phyloP scores from a whole-genome alignment of 345 rosid species.

The Eucalyptus tenuipes region DNA sequence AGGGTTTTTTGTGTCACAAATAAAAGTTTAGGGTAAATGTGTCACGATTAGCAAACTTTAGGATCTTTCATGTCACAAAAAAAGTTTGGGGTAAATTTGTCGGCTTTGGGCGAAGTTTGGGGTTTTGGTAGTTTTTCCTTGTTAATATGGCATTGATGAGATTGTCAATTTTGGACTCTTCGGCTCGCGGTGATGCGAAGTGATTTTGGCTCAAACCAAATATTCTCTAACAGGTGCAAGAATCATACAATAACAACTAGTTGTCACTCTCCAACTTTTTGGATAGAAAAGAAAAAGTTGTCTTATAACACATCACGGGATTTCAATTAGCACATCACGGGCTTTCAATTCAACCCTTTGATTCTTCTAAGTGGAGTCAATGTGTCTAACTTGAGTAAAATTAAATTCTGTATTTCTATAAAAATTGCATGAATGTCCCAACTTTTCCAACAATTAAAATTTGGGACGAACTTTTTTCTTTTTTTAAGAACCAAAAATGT shows the following conservation, averaged over 20 bases:
- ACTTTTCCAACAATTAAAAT: neutral
- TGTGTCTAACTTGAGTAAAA: too few species aligned
- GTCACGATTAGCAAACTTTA: too few species aligned
- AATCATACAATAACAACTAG: neutral
- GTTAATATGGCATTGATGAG: neutral
- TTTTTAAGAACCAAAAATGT: neutral
- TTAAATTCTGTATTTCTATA: neutral
- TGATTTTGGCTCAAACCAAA: neutral
- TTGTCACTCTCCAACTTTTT: neutral
- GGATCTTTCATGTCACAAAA: too few species aligned
- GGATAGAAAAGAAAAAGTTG: neutral
- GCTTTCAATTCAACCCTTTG: too few species aligned
- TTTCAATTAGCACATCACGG: too few species aligned
- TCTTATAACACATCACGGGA: neutral
- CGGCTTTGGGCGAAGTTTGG: too few species aligned
- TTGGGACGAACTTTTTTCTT: neutral
- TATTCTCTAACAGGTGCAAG: rapidly evolving
- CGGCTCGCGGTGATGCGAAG: rapidly evolving
- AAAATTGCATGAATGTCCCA: neutral
- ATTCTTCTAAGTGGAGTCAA: too few species aligned
- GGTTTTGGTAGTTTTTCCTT: neutral
- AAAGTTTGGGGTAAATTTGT: too few species aligned
- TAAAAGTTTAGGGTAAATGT: too few species aligned
- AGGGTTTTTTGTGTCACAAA: too few species aligned
- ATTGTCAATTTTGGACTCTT: neutral